Evolutionary conservation across 345 rosid genomes (phyloP), one percentile per base, ranked within the genome.

Genomic region (Acer saccharum): DNA sequence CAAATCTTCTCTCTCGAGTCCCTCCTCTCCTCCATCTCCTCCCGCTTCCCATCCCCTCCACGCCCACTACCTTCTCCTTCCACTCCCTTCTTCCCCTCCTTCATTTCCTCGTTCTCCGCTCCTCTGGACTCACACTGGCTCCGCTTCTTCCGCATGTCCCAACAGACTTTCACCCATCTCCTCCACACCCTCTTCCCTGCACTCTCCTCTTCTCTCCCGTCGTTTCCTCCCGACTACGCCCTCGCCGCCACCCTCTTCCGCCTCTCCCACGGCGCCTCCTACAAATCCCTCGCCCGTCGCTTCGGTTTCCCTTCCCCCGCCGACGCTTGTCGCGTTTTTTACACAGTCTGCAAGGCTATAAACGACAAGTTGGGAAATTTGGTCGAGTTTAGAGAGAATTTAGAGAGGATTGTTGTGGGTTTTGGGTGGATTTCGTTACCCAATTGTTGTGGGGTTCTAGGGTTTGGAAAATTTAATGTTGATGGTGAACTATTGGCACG

Each of bases 391-490:
- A 72, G 80, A 52, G 66, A 81, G 2, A 84, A 87, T 74, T 20
- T 76, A 48, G 86, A 79, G 18, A 83, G 87, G 39, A 87, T 88
- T 11, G 72, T 88, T 58, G 84, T 77, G 55, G 92, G 94, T 29
- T 94, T 86, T 39, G 88, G 82, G 52, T 85, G 89, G 87, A 72
- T 70, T 78, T 71, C 87, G 48, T 84, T 94, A 23, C 95, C 93
- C 0, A 94, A 92, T 80, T 94, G 97, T 57, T 90, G 97, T 16
- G 97, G 97, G 44, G 90, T 86, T 43, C 63, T 93, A 11, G 98
- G 98, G 50, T 79, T 90, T 69, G 95, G 83, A 65, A 80, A 76
- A 68, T 94, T 92, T 52, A 72, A 77, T 44, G 78, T 91, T 13
- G 87, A 88, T 2, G 88, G 88, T 23, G 81, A 89, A 76, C 64